These are phyloP conservation scores for Ustilago vetiveriae DNA, from an alignment of 1,284 basidiomycete species.

Conservation along the genomic window DNA sequence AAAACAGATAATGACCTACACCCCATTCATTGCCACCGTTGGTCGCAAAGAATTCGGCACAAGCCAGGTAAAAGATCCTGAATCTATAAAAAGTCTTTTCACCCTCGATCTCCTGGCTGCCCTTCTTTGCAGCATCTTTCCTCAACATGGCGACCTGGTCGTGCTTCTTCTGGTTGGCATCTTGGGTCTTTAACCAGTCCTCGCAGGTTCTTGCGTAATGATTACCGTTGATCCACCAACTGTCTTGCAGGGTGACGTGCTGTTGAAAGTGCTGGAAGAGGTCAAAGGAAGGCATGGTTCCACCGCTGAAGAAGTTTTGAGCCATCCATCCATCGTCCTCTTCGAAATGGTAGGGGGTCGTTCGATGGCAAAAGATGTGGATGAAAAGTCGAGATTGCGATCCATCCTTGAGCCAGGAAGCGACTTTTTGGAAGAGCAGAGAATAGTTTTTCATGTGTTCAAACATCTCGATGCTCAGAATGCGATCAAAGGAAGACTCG, in stretches of 20 bases:
- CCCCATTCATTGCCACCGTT: conserved; percentile 76
- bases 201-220: conserved; percentile 78
- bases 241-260: conserved; percentile 73
- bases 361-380: conserved; percentile 78
- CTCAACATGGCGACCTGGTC: conserved; percentile 31
- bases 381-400: conserved; percentile 74
- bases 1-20: conserved; percentile 72
- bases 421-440: conserved; percentile 74
- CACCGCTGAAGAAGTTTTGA: conserved; percentile 78
- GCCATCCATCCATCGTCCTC: conserved; percentile 78
- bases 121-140: conserved; percentile 58
- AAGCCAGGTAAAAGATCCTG: conserved; percentile 79
- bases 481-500: conserved; percentile 73
- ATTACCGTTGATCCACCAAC: conserved; percentile 71
- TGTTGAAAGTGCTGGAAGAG: conserved; percentile 78
- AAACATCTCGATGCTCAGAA: conserved; percentile 83
- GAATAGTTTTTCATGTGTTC: conserved; percentile 75
- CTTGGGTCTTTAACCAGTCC: conserved; percentile 77
- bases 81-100: conserved; percentile 76
- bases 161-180: conserved; percentile 72
- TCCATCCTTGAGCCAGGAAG: conserved; percentile 73
- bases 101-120: conserved; percentile 70
- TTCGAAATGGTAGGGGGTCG: conserved; percentile 76
- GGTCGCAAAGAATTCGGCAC: conserved; percentile 78
- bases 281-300: conserved; percentile 70